Base-by-base conservation (phyloP, 768 basidiomycete genomes). In the Rhizopogon vulgaris region DNA sequence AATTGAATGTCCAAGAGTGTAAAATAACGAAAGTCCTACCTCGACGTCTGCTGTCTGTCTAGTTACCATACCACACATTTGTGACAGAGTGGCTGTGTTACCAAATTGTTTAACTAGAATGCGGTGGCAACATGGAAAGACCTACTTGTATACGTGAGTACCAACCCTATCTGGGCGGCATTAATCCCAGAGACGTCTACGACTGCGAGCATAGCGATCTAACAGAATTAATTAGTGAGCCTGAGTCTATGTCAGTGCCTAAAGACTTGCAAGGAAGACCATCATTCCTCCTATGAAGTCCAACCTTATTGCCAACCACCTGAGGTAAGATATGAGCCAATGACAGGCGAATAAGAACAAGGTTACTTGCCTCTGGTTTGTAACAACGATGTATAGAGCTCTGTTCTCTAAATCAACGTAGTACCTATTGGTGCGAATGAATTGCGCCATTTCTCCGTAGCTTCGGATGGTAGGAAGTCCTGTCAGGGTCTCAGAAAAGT, bases 341-440 rank as follows among this genome's bases (percentile, higher is more conserved):
- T 11, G 9, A 46, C 27, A 8, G 17, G 4, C 49, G 37, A 12
- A 48, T 17, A 32, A 46, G 53, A 46, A 32, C 28, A 28, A 18
- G 51, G 8, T 6, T 38, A 45, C 53, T 12, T 62, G 79, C 71
- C 84, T 74, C 67, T 89, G 85, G 57, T 86, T 85, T 5, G 82
- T 78, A 36, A 82, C 76, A 0, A 82, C 82, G 24, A 88, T 63
- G 54, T 79, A 78, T 41, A 86, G 73, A 0, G 87, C 86, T 18
- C 89, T 76, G 58, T 88, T 81, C 67, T 91, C 86, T 14, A 87
- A 73, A 62, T 90, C 87, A 50, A 87, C 78, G 61, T 79, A 80
- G 40, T 77, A 74, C 57, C 78, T 73, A 60, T 90, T 90, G 42
- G 84, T 78, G 11, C 69, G 63, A 22, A 84, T 67, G 68, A 90